phyloP scores from a whole-genome alignment of 345 rosid species.

The Corymbia maculata region DNA sequence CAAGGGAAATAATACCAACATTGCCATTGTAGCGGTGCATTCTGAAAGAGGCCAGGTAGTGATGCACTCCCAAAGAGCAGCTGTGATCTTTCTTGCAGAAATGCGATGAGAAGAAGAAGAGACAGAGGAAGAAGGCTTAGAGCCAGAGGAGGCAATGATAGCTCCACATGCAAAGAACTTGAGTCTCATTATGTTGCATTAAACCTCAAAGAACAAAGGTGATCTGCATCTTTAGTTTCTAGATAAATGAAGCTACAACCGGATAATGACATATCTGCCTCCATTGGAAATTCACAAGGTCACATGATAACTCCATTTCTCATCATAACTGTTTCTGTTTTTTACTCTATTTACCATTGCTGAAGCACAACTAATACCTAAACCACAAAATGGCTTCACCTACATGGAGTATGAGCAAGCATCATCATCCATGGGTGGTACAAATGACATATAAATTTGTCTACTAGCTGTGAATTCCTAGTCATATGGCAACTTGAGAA shows the following conservation, averaged over 20 bases:
- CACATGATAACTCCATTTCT: neutral
- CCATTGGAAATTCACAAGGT: neutral
- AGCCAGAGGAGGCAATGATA: conserved; percentile 5
- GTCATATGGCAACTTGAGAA: neutral
- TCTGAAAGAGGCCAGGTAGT: conserved; percentile 24
- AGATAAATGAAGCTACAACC: neutral
- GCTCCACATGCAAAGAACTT: conserved; percentile 23
- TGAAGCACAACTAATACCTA: neutral
- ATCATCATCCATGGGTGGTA: neutral
- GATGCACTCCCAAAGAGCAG: conserved; percentile 76
- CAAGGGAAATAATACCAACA: neutral
- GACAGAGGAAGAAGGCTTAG: neutral
- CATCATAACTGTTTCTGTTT: neutral
- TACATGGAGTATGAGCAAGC: neutral
- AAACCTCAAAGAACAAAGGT: conserved; percentile 3
- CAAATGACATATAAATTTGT: neutral
- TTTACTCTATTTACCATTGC: neutral
- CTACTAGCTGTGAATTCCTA: neutral
- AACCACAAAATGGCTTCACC: neutral
- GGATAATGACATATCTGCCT: neutral
- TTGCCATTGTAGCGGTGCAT: conserved; percentile 41
- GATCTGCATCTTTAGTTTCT: conserved; percentile 25
- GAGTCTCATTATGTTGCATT: conserved; percentile 42
- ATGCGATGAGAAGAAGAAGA: neutral
- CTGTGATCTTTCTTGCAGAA: conserved; percentile 71